Evolutionary conservation across 148 eudicot species (phyloP), one percentile per base, ranked within the genome.

Genomic region (Fagopyrum esculentum): DNA sequence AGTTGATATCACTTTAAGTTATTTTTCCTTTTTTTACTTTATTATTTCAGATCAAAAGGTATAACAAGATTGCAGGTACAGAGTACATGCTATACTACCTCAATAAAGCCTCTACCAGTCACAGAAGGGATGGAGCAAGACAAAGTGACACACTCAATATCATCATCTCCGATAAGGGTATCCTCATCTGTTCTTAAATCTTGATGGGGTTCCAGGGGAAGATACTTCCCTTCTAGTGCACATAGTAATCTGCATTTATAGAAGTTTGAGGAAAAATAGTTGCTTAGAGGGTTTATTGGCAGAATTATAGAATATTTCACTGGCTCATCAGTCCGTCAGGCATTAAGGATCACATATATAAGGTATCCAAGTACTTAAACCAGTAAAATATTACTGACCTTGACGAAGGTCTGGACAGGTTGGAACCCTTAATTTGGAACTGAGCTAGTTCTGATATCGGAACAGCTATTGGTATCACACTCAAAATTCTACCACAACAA

Each of bases 51-150:
- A 30, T 35, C 30, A 6, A 12, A 26, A 63, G 69, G 45, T 35
- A 29, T 30, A 63, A 30, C n/a, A 63, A 8, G 44, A 63, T 8
- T 60, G 40, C 66, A 60, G 66, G 40, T 5, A 57, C 4, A 60
- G 12, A 60, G 66, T 22, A 35, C 2, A 26, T 10, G 66, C 52
- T 63, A 63, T 30, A 29, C 45, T 83, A 93, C 98, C 98, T 93
- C 98, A 74, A 93, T 88, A 80, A 88, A 93, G 70, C 98, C 98
- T 84, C 98, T 88, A 30, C 97, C 98, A 75, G 61, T 73, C 60
- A 86, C 81, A 47, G 82, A 72, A 51, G 98, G 93, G 51, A 91
- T 81, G 66, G 85, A 74, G 78, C 92, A 93, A 48, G 90, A 77
- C 78, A 93, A 87, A 73, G 75, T 81, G 43, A 88, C 74, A 66